Conservation (phyloP, 306 rosid genomes). For the Quercus variabilis region DNA sequence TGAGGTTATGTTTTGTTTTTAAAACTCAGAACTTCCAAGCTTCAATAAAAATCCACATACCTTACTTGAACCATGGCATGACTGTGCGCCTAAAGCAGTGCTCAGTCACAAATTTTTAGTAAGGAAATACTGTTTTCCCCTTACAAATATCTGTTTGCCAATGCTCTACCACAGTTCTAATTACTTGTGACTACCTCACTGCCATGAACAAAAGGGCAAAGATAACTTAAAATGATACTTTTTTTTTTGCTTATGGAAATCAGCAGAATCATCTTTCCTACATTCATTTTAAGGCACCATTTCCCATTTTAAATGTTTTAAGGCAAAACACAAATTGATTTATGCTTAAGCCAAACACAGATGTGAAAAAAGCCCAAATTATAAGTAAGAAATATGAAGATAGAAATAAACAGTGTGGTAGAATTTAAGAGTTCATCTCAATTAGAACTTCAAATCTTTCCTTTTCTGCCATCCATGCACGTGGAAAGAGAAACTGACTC, state of each 20-base stretch:
- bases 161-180: not conserved
- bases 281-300: too few species aligned
- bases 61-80: not conserved
- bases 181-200: not conserved
- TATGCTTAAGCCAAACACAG: not conserved
- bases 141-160: not conserved
- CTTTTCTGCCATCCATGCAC: not conserved
- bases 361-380: not conserved
- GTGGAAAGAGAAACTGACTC: not conserved
- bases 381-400: not conserved
- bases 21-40: not conserved
- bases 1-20: not conserved
- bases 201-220: not conserved
- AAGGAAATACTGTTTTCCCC: not conserved
- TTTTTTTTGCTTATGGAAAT: not conserved
- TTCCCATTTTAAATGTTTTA: too few species aligned
- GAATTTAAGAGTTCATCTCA: not conserved
- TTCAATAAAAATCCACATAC: not conserved
- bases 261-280: not conserved
- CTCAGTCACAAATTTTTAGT: not conserved
- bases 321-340: not conserved
- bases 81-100: not conserved
- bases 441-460: not conserved
- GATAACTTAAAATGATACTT: not conserved
- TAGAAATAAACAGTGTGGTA: not conserved